Conservation (phyloP, 192 early-diverging fungal genomes). For the Phlyctochytrium bullatum region DNA sequence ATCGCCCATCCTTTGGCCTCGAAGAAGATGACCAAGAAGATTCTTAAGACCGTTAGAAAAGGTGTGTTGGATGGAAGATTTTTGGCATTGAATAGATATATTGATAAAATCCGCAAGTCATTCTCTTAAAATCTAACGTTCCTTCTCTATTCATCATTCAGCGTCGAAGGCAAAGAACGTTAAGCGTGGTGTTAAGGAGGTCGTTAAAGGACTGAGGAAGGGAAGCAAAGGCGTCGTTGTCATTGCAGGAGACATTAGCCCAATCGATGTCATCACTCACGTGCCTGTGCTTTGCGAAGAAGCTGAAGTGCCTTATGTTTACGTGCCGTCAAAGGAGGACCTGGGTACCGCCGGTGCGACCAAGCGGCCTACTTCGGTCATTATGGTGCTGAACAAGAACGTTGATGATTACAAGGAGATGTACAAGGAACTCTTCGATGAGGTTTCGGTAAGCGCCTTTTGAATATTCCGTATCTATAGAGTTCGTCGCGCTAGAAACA, state of each 20-base stretch:
- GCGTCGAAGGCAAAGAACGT: constrained; percentile 84
- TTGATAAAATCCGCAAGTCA: too few relatives aligned
- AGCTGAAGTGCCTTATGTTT: constrained; percentile 88
- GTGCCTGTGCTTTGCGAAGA: constrained; percentile 98
- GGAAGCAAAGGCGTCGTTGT: constrained; percentile 91
- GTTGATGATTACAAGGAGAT: constrained; percentile 82
- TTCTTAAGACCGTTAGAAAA: too few relatives aligned
- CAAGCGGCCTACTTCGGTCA: constrained; percentile 89
- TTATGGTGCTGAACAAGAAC: constrained; percentile 84
- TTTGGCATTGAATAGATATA: neutral
- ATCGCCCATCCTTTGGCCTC: constrained; percentile 82
- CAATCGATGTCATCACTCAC: constrained; percentile 96
- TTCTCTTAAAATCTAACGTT: too few relatives aligned
- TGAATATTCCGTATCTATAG: neutral
- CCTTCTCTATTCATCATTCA: too few relatives aligned
- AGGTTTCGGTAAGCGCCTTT: constrained; percentile 55
- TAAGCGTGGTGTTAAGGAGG: constrained; percentile 96
- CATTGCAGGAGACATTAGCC: constrained; percentile 95
- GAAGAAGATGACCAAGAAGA: constrained; percentile 81
- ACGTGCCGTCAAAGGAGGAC: constrained; percentile 93
- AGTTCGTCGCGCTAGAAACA: neutral
- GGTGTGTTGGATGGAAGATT: constrained; percentile 43
- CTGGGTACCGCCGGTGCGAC: constrained; percentile 89
- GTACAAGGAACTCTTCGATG: constrained; percentile 76
- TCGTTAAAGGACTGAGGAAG: constrained; percentile 94